phyloP scores from a whole-genome alignment of 2,329 filamentous ascomycete species.

The Chaetomium strumarium region DNA sequence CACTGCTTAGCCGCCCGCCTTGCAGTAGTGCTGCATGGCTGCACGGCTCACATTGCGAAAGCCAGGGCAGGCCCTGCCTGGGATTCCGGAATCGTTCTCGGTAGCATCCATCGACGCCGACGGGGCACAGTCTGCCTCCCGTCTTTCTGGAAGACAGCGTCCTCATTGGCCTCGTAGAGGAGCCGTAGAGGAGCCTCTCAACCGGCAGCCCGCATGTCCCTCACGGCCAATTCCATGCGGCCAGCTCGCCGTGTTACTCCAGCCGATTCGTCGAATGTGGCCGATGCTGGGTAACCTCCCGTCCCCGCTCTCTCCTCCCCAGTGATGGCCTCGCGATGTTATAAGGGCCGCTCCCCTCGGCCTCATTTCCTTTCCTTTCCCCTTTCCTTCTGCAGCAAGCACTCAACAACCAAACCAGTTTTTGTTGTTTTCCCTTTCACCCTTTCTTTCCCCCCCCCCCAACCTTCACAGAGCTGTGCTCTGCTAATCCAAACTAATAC shows the following conservation, averaged over 20 bases:
- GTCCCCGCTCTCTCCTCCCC: constrained; percentile 26
- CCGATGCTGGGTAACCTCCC: constrained; percentile 25
- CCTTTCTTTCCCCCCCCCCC: constrained; percentile 20
- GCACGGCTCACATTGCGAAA: constrained; percentile 18
- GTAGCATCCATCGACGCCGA: constrained; percentile 25
- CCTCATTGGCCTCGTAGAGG: constrained; percentile 25
- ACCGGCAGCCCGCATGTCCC: constrained; percentile 18
- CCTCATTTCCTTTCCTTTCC: constrained; percentile 37
- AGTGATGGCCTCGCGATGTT: constrained; percentile 31
- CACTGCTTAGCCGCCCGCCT: constrained; percentile 35
- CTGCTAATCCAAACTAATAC: constrained; percentile 31
- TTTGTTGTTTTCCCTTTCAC: constrained; percentile 42
- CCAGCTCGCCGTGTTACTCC: constrained; percentile 23
- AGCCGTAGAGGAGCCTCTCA: constrained; percentile 12
- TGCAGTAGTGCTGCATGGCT: constrained; percentile 32
- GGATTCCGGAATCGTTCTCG: constrained; percentile 1
- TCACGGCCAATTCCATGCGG: constrained; percentile 11
- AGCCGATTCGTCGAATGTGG: constrained; percentile 23
- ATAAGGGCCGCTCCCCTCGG: constrained; percentile 37
- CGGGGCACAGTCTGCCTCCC: constrained; percentile 9
- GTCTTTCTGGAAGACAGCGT: constrained; percentile 7
- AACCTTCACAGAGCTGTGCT: constrained; percentile 33
- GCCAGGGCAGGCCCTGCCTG: constrained; percentile 9
- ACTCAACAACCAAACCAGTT: constrained; percentile 48
- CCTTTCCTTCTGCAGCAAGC: constrained; percentile 60